Conservation (phyloP, 192 early-diverging fungal species). For the Dissophora ornata region DNA sequence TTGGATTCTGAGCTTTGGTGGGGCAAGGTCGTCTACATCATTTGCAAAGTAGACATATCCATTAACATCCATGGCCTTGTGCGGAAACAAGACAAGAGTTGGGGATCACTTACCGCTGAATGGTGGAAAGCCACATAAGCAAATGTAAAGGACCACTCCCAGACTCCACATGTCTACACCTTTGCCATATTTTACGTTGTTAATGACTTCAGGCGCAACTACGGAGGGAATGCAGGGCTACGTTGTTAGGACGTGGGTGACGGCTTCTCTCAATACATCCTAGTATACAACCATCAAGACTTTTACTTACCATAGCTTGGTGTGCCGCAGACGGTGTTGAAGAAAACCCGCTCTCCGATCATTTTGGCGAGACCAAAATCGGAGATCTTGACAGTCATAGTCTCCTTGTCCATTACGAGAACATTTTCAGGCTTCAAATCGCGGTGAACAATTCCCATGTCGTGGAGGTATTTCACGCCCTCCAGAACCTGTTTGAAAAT, state of each 20-base stretch:
- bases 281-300: too few species aligned
- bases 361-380: conserved; percentile 94
- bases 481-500: conserved; percentile 84
- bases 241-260: too few species aligned
- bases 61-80: too few species aligned
- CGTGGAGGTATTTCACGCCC: conserved; percentile 88
- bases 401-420: conserved; percentile 60
- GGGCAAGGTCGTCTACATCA: conserved; percentile 69
- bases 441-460: conserved; percentile 87
- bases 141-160: conserved; percentile 95
- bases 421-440: conserved; percentile 94
- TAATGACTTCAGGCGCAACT: conserved; percentile 92
- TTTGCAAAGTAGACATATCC: too few species aligned
- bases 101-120: conserved; percentile 79
- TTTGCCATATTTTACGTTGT: conserved; percentile 73
- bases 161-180: conserved; percentile 94
- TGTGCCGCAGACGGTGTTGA: conserved; percentile 89
- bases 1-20: conserved; percentile 64
- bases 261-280: too few species aligned
- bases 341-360: conserved; percentile 66
- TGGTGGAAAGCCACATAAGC: conserved; percentile 89
- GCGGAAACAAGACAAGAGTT: conserved; percentile 49
- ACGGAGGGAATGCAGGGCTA: too few species aligned
- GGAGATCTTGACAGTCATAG: conserved; percentile 85
- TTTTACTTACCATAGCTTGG: conserved; percentile 78